phyloP scores from a whole-genome alignment of 2,329 filamentous ascomycete species.

The Aspergillus sp. region DNA sequence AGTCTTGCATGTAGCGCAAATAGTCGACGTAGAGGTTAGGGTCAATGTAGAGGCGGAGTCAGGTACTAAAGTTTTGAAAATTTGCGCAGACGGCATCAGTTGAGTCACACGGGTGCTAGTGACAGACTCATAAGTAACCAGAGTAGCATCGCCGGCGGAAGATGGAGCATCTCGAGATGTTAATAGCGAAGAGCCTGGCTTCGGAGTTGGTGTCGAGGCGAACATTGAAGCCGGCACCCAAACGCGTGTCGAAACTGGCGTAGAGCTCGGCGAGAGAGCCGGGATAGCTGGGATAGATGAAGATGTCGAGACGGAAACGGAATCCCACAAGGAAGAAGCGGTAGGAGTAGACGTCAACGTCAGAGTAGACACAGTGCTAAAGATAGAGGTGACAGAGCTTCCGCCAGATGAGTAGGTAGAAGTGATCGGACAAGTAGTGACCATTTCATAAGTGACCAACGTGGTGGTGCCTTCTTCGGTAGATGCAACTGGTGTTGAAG shows the following conservation, averaged over 20 bases:
- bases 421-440: constrained; percentile 29
- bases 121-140: not conserved
- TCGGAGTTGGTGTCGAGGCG: not conserved
- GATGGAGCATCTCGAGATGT: too few species aligned
- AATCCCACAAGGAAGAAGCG: constrained; percentile 9
- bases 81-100: not conserved
- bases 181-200: not conserved
- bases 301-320: not conserved
- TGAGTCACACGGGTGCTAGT: not conserved
- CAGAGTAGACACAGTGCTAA: constrained; percentile 51
- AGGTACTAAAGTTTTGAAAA: too few species aligned
- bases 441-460: constrained; percentile 20
- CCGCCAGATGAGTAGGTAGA: constrained; percentile 36
- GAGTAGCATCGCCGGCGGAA: too few species aligned
- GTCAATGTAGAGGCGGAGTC: too few species aligned
- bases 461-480: constrained; percentile 8
- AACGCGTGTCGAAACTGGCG: not conserved
- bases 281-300: not conserved
- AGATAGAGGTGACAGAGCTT: constrained; percentile 47
- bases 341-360: constrained; percentile 17
- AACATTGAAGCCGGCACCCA: not conserved
- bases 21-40: too few species aligned
- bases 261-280: not conserved
- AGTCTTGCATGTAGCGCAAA: not conserved
- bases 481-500: not conserved